Conservation (phyloP, 495 filamentous ascomycete genomes). For the Tirmania nivea region DNA sequence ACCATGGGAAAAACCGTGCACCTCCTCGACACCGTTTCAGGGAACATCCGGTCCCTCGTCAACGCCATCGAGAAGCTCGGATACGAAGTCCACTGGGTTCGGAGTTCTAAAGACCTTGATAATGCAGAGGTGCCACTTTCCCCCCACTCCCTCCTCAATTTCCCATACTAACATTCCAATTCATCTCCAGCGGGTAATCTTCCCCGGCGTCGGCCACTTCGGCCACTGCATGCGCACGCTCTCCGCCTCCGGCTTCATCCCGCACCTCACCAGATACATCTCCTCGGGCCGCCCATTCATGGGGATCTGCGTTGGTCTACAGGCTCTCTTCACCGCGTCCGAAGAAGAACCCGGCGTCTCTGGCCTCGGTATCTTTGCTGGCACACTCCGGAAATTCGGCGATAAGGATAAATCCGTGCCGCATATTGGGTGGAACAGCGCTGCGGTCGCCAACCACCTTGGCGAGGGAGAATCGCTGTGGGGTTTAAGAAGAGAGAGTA, state of each 20-base stretch:
- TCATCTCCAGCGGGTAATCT: slow-evolving; percentile 33
- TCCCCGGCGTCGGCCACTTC: slow-evolving; percentile 93
- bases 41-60: slow-evolving; percentile 82
- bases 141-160: not conserved
- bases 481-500: slow-evolving; percentile 53
- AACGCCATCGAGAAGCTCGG: slow-evolving; percentile 93
- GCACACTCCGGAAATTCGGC: slow-evolving; percentile 51
- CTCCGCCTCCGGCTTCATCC: slow-evolving; percentile 52
- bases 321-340: slow-evolving; percentile 72
- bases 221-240: slow-evolving; percentile 83
- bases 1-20: not conserved
- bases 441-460: slow-evolving; percentile 29
- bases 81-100: slow-evolving; percentile 84
- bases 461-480: slow-evolving; percentile 28
- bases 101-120: slow-evolving; percentile 55
- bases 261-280: slow-evolving; percentile 60
- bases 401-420: slow-evolving; percentile 67
- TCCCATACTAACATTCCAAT: slow-evolving; percentile 30
- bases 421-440: slow-evolving; percentile 96
- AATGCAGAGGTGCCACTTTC: slow-evolving; percentile 48
- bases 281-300: slow-evolving; percentile 82
- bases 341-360: slow-evolving; percentile 46
- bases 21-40: slow-evolving; percentile 16
- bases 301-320: slow-evolving; percentile 89
- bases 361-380: slow-evolving; percentile 55